Evolutionary conservation across 2,329 filamentous ascomycete species (phyloP), one percentile per base, ranked within the genome.

Genomic region (Ophiostoma himal-ulmi): DNA sequence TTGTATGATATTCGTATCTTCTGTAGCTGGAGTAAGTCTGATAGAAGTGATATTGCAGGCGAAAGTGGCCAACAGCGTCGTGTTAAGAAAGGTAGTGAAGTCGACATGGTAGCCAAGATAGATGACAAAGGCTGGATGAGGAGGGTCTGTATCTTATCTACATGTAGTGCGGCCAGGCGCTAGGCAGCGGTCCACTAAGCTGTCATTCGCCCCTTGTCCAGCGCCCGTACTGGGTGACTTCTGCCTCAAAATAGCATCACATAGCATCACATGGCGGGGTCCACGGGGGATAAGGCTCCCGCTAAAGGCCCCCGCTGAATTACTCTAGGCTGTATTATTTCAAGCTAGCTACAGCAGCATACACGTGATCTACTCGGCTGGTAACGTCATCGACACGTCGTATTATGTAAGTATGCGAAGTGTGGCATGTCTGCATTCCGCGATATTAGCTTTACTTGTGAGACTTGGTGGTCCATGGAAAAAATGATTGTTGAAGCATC

Each of bases 231-330:
- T 22, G 36, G 60, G 11, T 60, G 22, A 22, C 11, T 60, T 60
- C 4, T 30, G 22, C 34, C 34, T 36, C 20, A 22, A 5, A 36
- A 36, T 14, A 17, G 41, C 39, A 48, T 44, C 60, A 7, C 44
- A 68, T 6, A 17, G 41, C 34, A 67, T 70, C 70, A 71, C 70
- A 70, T 68, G 68, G 69, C 37, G 68, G 71, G 71, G 71, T 69
- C 36, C 66, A 62, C 54, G 30, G 39, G 62, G 30, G n/a, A 57
- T 57, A 57, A 57, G 52, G 52, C n/a, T 57, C 52, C 52, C 52
- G 52, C 4, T 22, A 11, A 57, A 44, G 11, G 22, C n/a, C 52
- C 52, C 52, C 14, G 26, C 57, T 36, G 57, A 26, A 10, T 22
- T 30, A 11, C 52, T 48, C 44, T 48, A 48, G 52, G 52, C 52